Conservation (phyloP, 257 asterid species). For the Primulina tabacum region DNA sequence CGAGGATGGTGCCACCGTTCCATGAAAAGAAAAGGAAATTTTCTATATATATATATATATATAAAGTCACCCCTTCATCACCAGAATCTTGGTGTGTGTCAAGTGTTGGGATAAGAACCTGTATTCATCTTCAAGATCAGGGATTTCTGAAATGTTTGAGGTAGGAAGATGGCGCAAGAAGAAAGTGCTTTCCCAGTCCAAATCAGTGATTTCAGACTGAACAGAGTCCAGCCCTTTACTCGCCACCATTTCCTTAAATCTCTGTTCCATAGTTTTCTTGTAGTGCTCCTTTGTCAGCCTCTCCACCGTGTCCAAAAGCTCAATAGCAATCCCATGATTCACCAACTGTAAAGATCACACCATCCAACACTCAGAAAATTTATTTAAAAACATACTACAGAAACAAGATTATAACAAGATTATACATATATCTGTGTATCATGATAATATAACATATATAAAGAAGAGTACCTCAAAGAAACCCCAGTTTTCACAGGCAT, state of each 20-base stretch:
- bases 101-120: slow-evolving; percentile 23
- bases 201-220: slow-evolving; percentile 45
- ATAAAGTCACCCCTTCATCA: no score
- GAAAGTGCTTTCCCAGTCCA: slow-evolving; percentile 70
- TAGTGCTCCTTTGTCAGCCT: slow-evolving; percentile 54
- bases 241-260: slow-evolving; percentile 54
- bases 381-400: neutral
- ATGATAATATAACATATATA: neutral
- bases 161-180: slow-evolving; percentile 58
- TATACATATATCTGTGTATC: no score
- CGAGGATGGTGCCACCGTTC: no score
- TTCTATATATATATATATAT: no score
- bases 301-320: slow-evolving; percentile 56
- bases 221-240: slow-evolving; percentile 50
- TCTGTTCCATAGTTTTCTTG: slow-evolving; percentile 47
- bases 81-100: neutral
- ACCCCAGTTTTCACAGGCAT: slow-evolving; percentile 64
- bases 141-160: slow-evolving; percentile 46
- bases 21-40: no score
- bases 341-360: slow-evolving; percentile 29
- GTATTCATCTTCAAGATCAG: slow-evolving; percentile 54
- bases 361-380: neutral
- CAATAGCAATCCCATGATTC: slow-evolving; percentile 50
- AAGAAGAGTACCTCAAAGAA: slow-evolving; percentile 47
- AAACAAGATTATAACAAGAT: neutral